Conservation (phyloP, 768 basidiomycete species). For the Rhodotorula kratochvilovae region DNA sequence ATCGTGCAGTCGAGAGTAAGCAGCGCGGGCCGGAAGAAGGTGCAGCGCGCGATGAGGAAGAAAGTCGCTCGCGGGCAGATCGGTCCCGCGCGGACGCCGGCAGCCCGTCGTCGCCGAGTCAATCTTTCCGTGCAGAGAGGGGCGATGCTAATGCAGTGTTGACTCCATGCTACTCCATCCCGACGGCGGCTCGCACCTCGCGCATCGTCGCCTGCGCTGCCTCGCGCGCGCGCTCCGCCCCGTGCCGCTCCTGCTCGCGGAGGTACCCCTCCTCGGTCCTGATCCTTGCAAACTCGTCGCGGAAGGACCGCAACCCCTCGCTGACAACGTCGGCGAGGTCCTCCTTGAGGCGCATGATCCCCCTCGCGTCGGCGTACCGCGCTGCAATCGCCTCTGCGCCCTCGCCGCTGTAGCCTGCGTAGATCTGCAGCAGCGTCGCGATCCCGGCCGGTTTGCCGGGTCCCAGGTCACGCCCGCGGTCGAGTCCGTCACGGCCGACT, state of each 20-base stretch:
- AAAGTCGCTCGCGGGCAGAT: not conserved
- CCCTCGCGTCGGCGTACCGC: conserved; percentile 48
- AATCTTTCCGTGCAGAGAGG: not conserved
- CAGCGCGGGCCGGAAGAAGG: not conserved
- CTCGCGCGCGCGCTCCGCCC: conserved; percentile 61
- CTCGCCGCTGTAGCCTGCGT: conserved; percentile 65
- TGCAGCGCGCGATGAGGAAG: not conserved
- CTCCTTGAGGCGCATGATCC: conserved; percentile 67
- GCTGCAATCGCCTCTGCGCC: conserved; percentile 46
- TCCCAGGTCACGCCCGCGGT: conserved; percentile 71
- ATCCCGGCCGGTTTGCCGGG: conserved; percentile 74
- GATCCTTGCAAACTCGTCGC: conserved; percentile 65
- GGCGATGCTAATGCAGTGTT: too few species aligned
- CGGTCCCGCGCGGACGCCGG: too few species aligned
- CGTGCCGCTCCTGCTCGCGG: conserved; percentile 59
- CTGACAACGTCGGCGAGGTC: conserved; percentile 72
- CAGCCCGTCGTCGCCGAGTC: not conserved
- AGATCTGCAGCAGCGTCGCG: conserved; percentile 72
- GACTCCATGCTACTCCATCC: conserved; percentile 44
- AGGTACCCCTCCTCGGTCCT: conserved; percentile 61
- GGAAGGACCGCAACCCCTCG: conserved; percentile 60
- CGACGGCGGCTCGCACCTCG: conserved; percentile 65
- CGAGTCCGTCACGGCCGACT: conserved; percentile 80
- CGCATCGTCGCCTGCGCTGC: conserved; percentile 62
- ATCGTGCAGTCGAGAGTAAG: too few species aligned